Evolutionary conservation across 345 rosid genomes (phyloP), one percentile per base, ranked within the genome.

Genomic region (Pseudoturritis turrita): DNA sequence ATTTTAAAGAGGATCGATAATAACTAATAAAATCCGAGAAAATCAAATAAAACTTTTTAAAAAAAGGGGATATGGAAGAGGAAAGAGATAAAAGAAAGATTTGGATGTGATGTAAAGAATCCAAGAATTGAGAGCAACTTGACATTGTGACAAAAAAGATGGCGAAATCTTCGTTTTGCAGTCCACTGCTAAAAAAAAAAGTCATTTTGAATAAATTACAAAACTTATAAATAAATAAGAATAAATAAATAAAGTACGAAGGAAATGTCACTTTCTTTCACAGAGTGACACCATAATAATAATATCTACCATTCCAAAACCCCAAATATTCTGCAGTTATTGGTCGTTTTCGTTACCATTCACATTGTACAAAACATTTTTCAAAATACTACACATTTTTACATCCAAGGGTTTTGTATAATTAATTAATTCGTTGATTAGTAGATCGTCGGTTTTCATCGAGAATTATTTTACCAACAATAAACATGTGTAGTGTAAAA

Each of bases 101-200:
- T 37, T 56, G 72, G 76, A 77, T 10, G 68, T 53, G 64, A 66
- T 14, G 15, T 43, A 72, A 62, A 78, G 78, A 64, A 76, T 68
- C 72, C 60, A 62, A 65, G 68, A 53, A 31, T 10, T 25, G 80
- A 72, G 74, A 73, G 74, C 65, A 76, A 76, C 75, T 62, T 59
- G 72, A 62, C 68, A 66, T 60, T 26, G 71, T 76, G 74, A 68
- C 72, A 72, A 72, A 67, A 54, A 68, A 67, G 80, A 80, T 62
- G 78, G 40, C 77, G 53, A 73, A 76, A 62, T 76, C 76, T 70
- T 25, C 75, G 49, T 61, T 75, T 70, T 75, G 78, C 78, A 75
- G 62, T 67, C 65, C 66, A 40, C 19, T 43, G 3, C 58, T 39
- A 43, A 39, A 18, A 35, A 36, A 56, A 25, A 68, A 17, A 46